Evolutionary conservation across 202 grass and related monocot species (phyloP).

Genomic region (Panicum virgatum): DNA sequence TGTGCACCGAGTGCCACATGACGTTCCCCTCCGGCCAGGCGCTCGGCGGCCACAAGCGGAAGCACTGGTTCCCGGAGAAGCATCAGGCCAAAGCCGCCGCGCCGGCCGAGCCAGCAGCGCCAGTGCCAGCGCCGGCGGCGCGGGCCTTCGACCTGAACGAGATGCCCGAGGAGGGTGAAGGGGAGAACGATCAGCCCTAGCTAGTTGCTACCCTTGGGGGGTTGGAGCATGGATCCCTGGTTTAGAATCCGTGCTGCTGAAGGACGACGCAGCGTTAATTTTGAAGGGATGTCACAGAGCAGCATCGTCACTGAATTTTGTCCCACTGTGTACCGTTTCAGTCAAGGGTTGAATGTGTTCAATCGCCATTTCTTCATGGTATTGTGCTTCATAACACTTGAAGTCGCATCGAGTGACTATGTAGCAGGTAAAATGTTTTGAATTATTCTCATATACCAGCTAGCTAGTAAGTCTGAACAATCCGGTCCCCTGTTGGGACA

Average conservation of each 20-base stretch:
- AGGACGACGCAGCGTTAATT: not conserved
- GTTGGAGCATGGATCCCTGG: not conserved
- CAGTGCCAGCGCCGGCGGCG: not conserved
- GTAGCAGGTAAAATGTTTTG: constrained; percentile 2
- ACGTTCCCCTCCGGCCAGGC: constrained; percentile 54
- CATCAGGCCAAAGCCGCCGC: not conserved
- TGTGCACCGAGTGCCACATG: constrained; percentile 36
- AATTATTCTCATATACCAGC: not conserved
- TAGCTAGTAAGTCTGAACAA: not conserved
- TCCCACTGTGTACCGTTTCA: not conserved
- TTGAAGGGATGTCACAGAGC: not conserved
- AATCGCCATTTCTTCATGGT: not conserved
- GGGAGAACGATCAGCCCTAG: constrained; percentile 27
- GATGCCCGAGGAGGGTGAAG: constrained; percentile 14
- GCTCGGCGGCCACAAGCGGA: constrained; percentile 68
- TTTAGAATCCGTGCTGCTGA: constrained; percentile 11
- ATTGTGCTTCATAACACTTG: not conserved
- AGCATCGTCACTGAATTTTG: not conserved
- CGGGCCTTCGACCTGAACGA: constrained; percentile 46
- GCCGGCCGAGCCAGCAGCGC: not conserved
- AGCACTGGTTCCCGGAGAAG: constrained; percentile 47
- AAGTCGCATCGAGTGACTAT: not conserved
- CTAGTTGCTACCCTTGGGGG: not conserved
- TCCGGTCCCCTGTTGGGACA: not conserved
- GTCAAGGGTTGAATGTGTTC: not conserved